Base-by-base conservation (phyloP, 495 filamentous ascomycete species). In the Melanomma pulvis-pyrius region DNA sequence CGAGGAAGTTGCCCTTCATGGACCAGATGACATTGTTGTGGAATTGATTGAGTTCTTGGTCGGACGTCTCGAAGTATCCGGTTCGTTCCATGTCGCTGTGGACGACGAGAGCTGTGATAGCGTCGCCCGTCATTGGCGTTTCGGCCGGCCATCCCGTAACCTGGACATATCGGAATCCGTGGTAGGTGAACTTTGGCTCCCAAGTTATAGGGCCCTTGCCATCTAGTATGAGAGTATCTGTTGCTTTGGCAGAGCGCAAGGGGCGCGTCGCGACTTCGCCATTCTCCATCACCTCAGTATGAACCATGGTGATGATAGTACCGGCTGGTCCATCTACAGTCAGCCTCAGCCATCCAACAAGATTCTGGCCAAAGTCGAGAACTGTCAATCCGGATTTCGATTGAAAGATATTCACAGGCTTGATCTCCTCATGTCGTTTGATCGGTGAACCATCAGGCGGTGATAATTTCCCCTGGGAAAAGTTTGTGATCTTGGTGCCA, bases 361-460 rank as follows among this genome's bases (percentile, higher is more conserved):
- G 73, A 59, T 85, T 86, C 63, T 85, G 84, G 13, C 82, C 82
- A 63, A 84, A 85, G 63, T 86, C 84, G 6, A 86, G 54, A 19
- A 80, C 71, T 19, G 77, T 79, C 47, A 79, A 82, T 12, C 79
- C 79, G 1, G 75, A 73, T 1, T 80, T 79, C 11, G 77, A 82
- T 12, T 60, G 79, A n/a, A 81, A 70, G 19, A 84, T 69, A 12
- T 77, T 59, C 36, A 75, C 53, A 1, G 78, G 67, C 34, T 74
- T 64, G 1, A 82, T 57, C 22, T 78, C 74, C 52, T 79, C 71
- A 0, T 73, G 63, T 17, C 69, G 65, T 12, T 74, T 73, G 28
- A 80, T 77, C 9, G 81, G 80, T 2, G 80, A 75, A 0, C 71
- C 78, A 60, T 82, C 78, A 7, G 79, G 32, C 0, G 61, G 39